Evolutionary conservation across 768 basidiomycete species (phyloP).

Genomic region (Dentipellis fragilis): DNA sequence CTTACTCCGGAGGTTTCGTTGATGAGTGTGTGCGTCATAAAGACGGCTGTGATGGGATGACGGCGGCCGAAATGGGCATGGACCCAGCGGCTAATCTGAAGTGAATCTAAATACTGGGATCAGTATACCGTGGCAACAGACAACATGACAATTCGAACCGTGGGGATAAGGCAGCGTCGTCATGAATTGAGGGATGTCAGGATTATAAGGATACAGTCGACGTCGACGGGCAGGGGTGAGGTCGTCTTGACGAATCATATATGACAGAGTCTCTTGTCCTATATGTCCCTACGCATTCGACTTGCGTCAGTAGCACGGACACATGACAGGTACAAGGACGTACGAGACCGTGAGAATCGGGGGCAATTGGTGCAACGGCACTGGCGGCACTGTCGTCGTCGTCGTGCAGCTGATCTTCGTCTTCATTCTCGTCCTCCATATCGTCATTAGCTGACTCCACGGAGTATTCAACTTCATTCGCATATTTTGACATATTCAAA

Average conservation of each 20-base stretch:
- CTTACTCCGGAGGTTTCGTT: conserved; percentile 43
- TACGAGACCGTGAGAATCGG: background rate
- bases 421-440: background rate
- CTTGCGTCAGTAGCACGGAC: conserved; percentile 1
- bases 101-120: conserved; percentile 33
- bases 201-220: conserved; percentile 18
- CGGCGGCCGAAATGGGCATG: conserved; percentile 44
- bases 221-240: conserved; percentile 46
- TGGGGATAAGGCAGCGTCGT: conserved; percentile 40
- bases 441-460: background rate
- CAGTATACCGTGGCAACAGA: background rate
- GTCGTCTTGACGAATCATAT: conserved; percentile 72
- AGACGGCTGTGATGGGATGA: conserved; percentile 51
- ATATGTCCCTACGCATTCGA: conserved; percentile 44
- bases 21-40: conserved; percentile 64
- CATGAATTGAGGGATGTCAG: conserved; percentile 20
- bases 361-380: background rate
- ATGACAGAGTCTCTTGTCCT: conserved; percentile 60
- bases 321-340: background rate
- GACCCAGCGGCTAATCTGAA: conserved; percentile 52
- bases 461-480: background rate
- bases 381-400: background rate
- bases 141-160: conserved; percentile 30
- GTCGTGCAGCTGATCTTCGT: background rate
- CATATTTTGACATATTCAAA: background rate